A percentile compares a stretch with the other conserved stretches of the same genome.
Evolutionary conservation across 2,329 filamentous ascomycete genomes (phyloP).

Genomic region (Claviceps sp.): DNA sequence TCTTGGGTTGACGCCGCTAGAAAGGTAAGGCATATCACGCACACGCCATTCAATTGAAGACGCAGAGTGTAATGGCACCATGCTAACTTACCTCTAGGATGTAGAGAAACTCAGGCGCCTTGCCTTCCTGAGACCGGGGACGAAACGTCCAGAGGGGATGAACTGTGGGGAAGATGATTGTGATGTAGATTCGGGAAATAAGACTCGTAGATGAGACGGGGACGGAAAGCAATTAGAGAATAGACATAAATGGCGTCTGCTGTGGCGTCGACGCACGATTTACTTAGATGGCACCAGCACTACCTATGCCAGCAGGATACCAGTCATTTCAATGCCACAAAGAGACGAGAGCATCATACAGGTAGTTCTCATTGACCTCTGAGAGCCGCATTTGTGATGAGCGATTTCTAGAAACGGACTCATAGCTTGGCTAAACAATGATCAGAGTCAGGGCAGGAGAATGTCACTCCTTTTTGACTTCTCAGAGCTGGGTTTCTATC

Average conservation of each 20-base stretch:
- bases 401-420: too few relatives aligned
- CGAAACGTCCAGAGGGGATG: neutral
- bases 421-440: too few relatives aligned
- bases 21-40: slow-evolving; percentile 24
- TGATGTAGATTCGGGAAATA: neutral
- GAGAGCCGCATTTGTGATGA: too few relatives aligned
- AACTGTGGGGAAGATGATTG: neutral
- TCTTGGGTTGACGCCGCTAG: slow-evolving; percentile 65
- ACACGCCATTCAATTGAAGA: neutral
- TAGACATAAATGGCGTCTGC: neutral
- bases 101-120: neutral
- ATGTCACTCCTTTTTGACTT: too few relatives aligned
- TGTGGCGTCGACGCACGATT: neutral
- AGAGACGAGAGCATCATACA: too few relatives aligned
- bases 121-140: neutral
- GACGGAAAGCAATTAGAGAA: neutral
- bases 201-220: neutral
- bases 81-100: slow-evolving; percentile 4
- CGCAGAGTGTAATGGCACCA: neutral
- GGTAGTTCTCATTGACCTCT: too few relatives aligned
- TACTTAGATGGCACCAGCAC: neutral
- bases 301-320: neutral
- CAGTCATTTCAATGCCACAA: neutral
- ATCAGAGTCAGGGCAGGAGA: too few relatives aligned
- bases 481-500: too few relatives aligned